Conservation (phyloP, 768 basidiomycete species). For the Tephrocybe sp. region DNA sequence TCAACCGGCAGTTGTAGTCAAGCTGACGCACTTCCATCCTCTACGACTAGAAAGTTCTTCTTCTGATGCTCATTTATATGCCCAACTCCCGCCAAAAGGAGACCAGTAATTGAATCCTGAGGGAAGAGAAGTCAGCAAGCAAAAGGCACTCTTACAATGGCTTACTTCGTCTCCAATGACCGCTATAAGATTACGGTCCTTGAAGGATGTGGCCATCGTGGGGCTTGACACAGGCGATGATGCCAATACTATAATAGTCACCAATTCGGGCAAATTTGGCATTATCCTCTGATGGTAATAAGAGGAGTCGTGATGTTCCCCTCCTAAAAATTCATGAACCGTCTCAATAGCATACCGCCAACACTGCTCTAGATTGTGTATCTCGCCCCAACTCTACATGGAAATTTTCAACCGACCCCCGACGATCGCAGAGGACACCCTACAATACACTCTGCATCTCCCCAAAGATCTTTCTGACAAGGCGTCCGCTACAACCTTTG, state of each 20-base stretch:
- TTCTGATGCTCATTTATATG: constrained; percentile 87
- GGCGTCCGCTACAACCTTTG: constrained; percentile 59
- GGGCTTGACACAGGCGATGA: not conserved
- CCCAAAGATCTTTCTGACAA: constrained; percentile 51
- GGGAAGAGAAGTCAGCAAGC: constrained; percentile 14
- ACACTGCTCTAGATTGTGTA: not conserved
- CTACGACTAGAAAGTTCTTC: constrained; percentile 98
- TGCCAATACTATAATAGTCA: no score
- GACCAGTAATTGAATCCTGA: constrained; percentile 95
- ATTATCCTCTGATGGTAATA: constrained; percentile 9
- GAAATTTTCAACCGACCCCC: constrained; percentile 75
- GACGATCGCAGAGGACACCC: constrained; percentile 80
- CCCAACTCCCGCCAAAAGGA: constrained; percentile 92
- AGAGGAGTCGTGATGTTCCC: not conserved
- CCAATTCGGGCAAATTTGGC: no score
- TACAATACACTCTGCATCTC: constrained; percentile 75
- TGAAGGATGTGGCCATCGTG: constrained; percentile 46
- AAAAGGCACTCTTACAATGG: not conserved
- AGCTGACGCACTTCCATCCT: constrained; percentile 78
- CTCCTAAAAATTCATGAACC: not conserved
- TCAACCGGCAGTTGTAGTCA: not conserved
- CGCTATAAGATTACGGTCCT: constrained; percentile 85
- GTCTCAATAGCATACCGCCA: no score
- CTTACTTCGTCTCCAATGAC: constrained; percentile 96
- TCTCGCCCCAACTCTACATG: constrained; percentile 28